A percentile compares a stretch with the other conserved stretches of the same genome.
These are phyloP conservation scores for Gymnopilus dilepis DNA, from an alignment of 768 basidiomycete genomes.

Conservation along the genomic window DNA sequence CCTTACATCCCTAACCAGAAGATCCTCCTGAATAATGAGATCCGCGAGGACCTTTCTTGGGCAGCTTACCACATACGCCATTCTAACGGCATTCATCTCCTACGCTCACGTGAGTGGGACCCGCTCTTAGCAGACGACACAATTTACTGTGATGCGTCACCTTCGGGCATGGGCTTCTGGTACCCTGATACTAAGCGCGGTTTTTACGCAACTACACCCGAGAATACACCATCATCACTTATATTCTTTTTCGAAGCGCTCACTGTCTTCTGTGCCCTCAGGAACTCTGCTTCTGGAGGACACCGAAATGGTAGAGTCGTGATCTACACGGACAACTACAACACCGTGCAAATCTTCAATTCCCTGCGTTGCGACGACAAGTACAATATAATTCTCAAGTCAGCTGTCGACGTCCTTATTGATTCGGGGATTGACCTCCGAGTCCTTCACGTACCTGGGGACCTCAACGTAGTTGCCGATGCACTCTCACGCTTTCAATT, in stretches of 20 bases:
- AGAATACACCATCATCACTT: not conserved
- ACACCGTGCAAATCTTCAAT: conserved; percentile 36
- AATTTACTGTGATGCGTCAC: conserved; percentile 14
- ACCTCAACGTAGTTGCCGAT: conserved; percentile 32
- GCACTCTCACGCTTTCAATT: conserved; percentile 26
- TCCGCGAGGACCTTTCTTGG: conserved; percentile 12
- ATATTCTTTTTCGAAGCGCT: conserved; percentile 18
- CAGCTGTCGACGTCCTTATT: conserved; percentile 23
- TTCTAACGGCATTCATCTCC: not conserved
- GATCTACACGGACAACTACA: conserved; percentile 35
- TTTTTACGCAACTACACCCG: conserved; percentile 18
- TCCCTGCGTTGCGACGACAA: conserved; percentile 23
- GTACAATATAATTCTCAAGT: conserved; percentile 33
- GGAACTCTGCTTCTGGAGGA: not conserved
- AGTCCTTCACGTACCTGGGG: conserved; percentile 27
- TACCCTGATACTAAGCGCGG: conserved; percentile 19
- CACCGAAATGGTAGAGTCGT: conserved; percentile 10
- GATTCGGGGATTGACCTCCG: conserved; percentile 21
- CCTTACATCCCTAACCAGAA: conserved; percentile 16
- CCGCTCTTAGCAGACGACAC: conserved; percentile 2
- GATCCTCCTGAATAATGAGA: conserved; percentile 34
- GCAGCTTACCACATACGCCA: not conserved
- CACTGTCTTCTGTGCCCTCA: conserved; percentile 12
- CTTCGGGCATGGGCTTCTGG: conserved; percentile 24
- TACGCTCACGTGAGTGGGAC: conserved; percentile 9